These are phyloP conservation scores for Penstemon davidsonii DNA, from an alignment of 257 asterid species.

Conservation along the genomic window DNA sequence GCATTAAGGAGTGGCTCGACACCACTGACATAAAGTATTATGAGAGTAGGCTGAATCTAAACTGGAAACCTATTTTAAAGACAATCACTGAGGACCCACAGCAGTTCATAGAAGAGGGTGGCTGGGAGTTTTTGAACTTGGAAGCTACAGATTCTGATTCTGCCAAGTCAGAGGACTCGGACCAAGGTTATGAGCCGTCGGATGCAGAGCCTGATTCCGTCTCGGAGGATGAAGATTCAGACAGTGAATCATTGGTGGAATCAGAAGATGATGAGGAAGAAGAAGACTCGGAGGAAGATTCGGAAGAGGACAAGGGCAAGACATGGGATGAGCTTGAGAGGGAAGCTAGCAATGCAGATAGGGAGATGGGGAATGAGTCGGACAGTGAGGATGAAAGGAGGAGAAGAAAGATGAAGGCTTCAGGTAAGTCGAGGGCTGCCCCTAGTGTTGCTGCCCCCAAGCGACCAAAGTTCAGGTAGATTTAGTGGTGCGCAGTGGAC, in stretches of 20 bases:
- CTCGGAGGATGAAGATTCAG: slow-evolving; percentile 65
- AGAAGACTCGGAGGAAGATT: slow-evolving; percentile 45
- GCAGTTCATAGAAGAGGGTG: slow-evolving; percentile 66
- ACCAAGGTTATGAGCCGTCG: slow-evolving; percentile 68
- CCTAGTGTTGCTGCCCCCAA: slow-evolving; percentile 45
- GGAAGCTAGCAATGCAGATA: slow-evolving; percentile 76
- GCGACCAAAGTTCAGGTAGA: slow-evolving; percentile 56
- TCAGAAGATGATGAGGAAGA: slow-evolving; percentile 69
- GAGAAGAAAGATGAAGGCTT: slow-evolving; percentile 58
- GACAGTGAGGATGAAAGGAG: slow-evolving; percentile 78
- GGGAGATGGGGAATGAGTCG: slow-evolving; percentile 65
- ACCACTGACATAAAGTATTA: slow-evolving; percentile 74
- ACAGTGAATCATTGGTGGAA: slow-evolving; percentile 66
- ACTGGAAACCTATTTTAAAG: slow-evolving; percentile 69
- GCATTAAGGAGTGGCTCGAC: slow-evolving; percentile 79
- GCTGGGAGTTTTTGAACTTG: slow-evolving; percentile 83
- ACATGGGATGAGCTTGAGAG: slow-evolving; percentile 86
- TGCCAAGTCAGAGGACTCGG: slow-evolving; percentile 59
- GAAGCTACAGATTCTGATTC: slow-evolving; percentile 73
- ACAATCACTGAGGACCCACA: slow-evolving; percentile 67
- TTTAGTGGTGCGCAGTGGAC: not conserved
- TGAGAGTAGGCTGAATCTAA: slow-evolving; percentile 80
- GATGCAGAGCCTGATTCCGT: slow-evolving; percentile 73
- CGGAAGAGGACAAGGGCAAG: slow-evolving; percentile 72
- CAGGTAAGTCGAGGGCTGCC: slow-evolving; percentile 56